These are phyloP conservation scores for Grammothele lineata DNA, from an alignment of 768 basidiomycete species.

Conservation along the genomic window DNA sequence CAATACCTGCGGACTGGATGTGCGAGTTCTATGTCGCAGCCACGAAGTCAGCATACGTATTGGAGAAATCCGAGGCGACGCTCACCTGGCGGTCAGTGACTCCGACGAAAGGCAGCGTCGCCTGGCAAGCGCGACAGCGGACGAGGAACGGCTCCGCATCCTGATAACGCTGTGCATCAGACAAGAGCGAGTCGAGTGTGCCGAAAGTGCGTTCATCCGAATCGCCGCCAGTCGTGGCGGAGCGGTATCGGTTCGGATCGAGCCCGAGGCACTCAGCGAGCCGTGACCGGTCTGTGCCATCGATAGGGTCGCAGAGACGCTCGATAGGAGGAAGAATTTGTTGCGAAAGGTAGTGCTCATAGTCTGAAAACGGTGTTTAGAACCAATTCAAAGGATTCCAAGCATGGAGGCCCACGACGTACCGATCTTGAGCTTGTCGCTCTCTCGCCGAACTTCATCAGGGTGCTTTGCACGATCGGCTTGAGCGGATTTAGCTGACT, in stretches of 20 bases:
- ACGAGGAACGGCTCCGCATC: constrained; percentile 69
- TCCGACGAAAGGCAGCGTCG: constrained; percentile 51
- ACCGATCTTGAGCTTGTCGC: constrained; percentile 72
- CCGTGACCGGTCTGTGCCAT: constrained; percentile 88
- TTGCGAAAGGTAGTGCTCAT: constrained; percentile 84
- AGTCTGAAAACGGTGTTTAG: constrained; percentile 49
- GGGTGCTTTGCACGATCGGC: constrained; percentile 93
- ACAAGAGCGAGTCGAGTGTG: constrained; percentile 83
- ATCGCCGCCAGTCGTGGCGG: constrained; percentile 30
- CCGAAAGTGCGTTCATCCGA: constrained; percentile 65
- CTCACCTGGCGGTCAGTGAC: constrained; percentile 57
- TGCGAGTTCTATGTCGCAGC: constrained; percentile 47
- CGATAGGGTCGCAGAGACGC: constrained; percentile 92
- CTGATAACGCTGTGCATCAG: constrained; percentile 84
- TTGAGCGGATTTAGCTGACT: constrained; percentile 67
- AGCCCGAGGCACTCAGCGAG: constrained; percentile 89
- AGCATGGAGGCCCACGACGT: constrained; percentile 14
- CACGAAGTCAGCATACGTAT: neutral
- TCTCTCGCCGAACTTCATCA: constrained; percentile 78
- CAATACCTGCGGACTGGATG: constrained; percentile 57
- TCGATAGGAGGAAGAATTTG: constrained; percentile 95
- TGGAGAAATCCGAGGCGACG: neutral
- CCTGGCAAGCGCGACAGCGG: constrained; percentile 73
- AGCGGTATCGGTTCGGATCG: constrained; percentile 54
- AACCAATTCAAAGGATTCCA: neutral